Percentiles rank a stretch among this genome's conserved stretches.
Conservation (phyloP, 129 eudicot genomes). For the Daucus carota region DNA sequence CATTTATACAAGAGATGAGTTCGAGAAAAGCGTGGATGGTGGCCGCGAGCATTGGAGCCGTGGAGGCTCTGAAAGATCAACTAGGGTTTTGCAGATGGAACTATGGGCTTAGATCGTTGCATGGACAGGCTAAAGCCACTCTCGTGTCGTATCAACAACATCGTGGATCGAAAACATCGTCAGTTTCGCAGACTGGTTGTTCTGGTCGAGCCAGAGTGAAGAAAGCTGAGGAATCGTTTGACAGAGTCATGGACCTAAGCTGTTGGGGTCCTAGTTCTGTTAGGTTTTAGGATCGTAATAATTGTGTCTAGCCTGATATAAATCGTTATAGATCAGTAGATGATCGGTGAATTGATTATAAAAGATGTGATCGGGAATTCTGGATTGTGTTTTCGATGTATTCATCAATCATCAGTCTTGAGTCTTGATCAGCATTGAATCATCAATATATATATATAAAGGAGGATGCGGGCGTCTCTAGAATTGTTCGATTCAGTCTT, state of each 20-base stretch:
- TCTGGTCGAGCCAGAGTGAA: constrained; percentile 18
- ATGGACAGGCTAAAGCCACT: constrained; percentile 36
- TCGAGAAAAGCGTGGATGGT: constrained; percentile 51
- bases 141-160: constrained; percentile 8
- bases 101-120: constrained; percentile 34
- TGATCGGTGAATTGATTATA: not conserved
- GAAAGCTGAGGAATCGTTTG: constrained; percentile 29
- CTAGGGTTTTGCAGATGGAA: constrained; percentile 48
- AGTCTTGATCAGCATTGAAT: not conserved
- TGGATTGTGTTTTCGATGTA: not conserved
- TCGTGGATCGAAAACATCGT: constrained; percentile 11
- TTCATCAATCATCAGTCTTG: no score
- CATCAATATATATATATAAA: not conserved
- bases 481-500: no score
- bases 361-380: constrained; percentile 1
- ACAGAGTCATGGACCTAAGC: constrained; percentile 47
- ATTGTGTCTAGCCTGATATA: not conserved
- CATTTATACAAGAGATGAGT: not conserved
- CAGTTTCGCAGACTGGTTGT: not conserved
- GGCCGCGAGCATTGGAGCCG: constrained; percentile 57
- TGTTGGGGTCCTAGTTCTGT: constrained; percentile 58
- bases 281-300: constrained; percentile 27
- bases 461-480: no score
- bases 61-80: constrained; percentile 71
- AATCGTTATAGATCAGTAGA: not conserved